Evolutionary conservation across 495 filamentous ascomycete genomes (phyloP).

Genomic region (Aspergillus sclerotioniger): DNA sequence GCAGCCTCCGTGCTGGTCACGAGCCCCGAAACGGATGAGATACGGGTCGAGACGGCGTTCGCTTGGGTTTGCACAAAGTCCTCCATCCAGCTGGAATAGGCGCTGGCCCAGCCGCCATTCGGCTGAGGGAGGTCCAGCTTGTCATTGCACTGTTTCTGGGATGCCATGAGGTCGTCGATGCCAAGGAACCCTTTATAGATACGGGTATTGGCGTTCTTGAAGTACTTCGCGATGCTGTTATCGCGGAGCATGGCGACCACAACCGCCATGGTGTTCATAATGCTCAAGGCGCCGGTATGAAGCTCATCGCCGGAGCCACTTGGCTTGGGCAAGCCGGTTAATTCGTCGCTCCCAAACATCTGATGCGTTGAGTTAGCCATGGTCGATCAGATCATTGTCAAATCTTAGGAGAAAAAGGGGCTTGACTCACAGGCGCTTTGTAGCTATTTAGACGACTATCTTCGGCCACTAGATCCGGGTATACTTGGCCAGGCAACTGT

Average conservation of each 20-base stretch:
- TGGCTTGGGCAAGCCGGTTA: background rate
- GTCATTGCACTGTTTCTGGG: background rate
- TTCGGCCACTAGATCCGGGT: background rate
- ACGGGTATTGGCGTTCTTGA: background rate
- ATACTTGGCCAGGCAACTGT: background rate
- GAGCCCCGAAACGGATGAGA: background rate
- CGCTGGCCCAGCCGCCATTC: background rate
- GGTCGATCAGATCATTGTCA: too few relatives aligned
- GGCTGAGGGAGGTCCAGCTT: background rate
- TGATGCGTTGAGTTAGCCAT: background rate
- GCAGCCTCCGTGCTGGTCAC: slow-evolving; percentile 1
- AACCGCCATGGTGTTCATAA: slow-evolving; percentile 3
- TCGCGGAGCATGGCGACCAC: slow-evolving; percentile 2
- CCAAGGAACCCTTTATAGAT: slow-evolving; percentile 3
- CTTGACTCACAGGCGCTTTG: background rate
- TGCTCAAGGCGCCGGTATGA: background rate
- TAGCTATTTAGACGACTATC: background rate
- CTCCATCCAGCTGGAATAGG: slow-evolving; percentile 5
- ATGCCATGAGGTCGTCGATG: background rate
- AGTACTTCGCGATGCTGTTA: background rate
- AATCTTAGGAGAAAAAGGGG: too few relatives aligned
- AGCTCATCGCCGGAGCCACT: background rate
- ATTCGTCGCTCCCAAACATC: background rate
- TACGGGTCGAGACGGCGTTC: background rate
- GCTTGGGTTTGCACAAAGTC: slow-evolving; percentile 1